Conservation (phyloP, 495 filamentous ascomycete genomes). For the Amorphotheca resinae region DNA sequence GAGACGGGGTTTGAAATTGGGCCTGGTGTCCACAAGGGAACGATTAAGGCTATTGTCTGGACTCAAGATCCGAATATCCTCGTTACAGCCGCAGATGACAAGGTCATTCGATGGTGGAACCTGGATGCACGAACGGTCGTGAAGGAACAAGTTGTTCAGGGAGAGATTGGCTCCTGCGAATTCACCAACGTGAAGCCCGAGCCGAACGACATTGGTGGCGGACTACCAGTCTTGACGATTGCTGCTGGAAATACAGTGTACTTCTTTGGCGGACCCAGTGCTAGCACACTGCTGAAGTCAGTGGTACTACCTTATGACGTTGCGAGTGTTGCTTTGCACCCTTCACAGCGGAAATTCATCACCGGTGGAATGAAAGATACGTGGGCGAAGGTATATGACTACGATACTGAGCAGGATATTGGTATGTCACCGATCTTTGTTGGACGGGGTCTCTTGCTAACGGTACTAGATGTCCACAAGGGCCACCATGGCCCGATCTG, state of each 20-base stretch:
- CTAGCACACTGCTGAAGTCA: conserved; percentile 62
- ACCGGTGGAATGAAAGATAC: conserved; percentile 83
- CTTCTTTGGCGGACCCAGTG: conserved; percentile 71
- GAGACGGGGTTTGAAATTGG: conserved; percentile 72
- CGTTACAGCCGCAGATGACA: conserved; percentile 81
- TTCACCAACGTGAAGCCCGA: conserved; percentile 44
- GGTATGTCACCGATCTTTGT: conserved; percentile 31
- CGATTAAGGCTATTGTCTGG: conserved; percentile 94
- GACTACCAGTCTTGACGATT: conserved; percentile 44
- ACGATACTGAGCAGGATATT: conserved; percentile 66
- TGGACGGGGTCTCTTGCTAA: conserved; percentile 18
- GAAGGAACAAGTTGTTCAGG: conserved; percentile 60
- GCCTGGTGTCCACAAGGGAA: conserved; percentile 63
- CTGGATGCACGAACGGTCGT: conserved; percentile 59
- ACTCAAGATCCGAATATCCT: conserved; percentile 72
- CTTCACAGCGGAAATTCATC: conserved; percentile 66
- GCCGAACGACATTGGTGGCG: conserved; percentile 37
- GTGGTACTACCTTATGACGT: conserved; percentile 68
- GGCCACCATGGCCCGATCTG: conserved; percentile 96
- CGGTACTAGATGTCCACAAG: conserved; percentile 64
- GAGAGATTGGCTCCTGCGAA: conserved; percentile 83
- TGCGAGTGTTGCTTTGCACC: conserved; percentile 78
- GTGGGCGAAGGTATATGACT: conserved; percentile 86
- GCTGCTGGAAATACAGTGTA: conserved; percentile 84
- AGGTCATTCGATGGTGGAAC: conserved; percentile 90